phyloP scores from a whole-genome alignment of 2,329 filamentous ascomycete species.

The Fusarium coffeatum region DNA sequence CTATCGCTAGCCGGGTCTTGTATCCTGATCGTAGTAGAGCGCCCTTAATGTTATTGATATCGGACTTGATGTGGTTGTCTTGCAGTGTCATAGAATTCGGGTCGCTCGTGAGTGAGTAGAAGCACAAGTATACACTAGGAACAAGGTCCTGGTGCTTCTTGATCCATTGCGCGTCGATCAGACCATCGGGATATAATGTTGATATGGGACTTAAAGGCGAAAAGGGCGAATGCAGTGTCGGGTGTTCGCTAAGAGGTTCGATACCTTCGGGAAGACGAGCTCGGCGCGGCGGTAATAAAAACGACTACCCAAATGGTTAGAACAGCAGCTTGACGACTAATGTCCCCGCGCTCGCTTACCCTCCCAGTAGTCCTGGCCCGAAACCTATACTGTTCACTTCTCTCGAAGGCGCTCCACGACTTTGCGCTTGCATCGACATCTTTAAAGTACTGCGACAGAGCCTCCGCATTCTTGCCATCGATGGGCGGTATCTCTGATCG shows the following conservation, averaged over 20 bases:
- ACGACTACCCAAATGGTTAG: conserved; percentile 57
- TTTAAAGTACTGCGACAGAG: conserved; percentile 74
- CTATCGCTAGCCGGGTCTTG: conserved; percentile 80
- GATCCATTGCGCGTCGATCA: conserved; percentile 85
- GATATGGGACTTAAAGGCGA: conserved; percentile 90
- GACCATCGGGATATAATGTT: conserved; percentile 86
- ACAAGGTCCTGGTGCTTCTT: conserved; percentile 88
- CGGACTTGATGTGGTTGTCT: conserved; percentile 88
- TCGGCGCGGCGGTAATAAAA: conserved; percentile 68
- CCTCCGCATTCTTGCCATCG: conserved; percentile 71
- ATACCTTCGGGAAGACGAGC: conserved; percentile 65
- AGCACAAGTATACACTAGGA: conserved; percentile 82
- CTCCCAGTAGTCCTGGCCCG: conserved; percentile 80
- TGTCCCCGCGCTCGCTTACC: conserved; percentile 65
- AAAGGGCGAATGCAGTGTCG: conserved; percentile 86
- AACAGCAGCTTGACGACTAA: conserved; percentile 34
- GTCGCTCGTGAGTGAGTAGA: conserved; percentile 81
- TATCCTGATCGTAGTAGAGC: conserved; percentile 76
- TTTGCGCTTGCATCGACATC: conserved; percentile 71
- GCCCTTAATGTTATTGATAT: conserved; percentile 82
- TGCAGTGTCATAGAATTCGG: conserved; percentile 78
- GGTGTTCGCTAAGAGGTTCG: conserved; percentile 59
- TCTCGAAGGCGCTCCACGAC: conserved; percentile 74
- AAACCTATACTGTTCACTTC: conserved; percentile 67
- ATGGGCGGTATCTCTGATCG: conserved; percentile 77